phyloP scores from a whole-genome alignment of 306 rosid genomes.

The Crataegus laevigata region DNA sequence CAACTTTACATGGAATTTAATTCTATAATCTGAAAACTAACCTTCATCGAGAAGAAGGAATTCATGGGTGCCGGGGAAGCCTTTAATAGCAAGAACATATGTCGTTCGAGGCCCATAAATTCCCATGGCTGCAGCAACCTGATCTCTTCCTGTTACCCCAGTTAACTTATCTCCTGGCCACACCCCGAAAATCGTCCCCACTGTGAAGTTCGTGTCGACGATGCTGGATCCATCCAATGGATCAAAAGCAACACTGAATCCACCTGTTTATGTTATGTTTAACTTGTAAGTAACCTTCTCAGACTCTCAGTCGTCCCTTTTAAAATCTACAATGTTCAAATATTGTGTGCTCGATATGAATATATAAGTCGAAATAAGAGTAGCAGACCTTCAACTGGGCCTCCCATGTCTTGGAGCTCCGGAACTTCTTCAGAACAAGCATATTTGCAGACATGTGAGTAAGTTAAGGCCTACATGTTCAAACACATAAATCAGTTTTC shows the following conservation, averaged over 20 bases:
- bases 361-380: not conserved
- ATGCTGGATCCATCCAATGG: constrained; percentile 99
- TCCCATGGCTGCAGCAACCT: constrained; percentile 99
- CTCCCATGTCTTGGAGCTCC: constrained; percentile 98
- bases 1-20: not conserved
- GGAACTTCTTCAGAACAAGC: constrained; percentile 98
- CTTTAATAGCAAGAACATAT: constrained; percentile 84
- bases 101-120: constrained; percentile 96
- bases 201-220: constrained; percentile 96
- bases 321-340: not conserved
- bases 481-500: not conserved
- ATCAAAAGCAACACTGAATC: constrained; percentile 97
- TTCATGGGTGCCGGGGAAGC: constrained; percentile 85
- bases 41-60: constrained; percentile 98
- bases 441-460: constrained; percentile 90
- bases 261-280: constrained; percentile 46
- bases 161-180: constrained; percentile 98
- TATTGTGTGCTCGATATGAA: not conserved
- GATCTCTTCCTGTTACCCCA: constrained; percentile 85
- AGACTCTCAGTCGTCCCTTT: not conserved
- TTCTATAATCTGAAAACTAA: constrained; percentile 4
- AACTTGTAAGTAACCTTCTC: constrained; percentile 6
- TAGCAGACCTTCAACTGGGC: constrained; percentile 78
- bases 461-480: constrained; percentile 57
- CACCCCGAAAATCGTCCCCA: constrained; percentile 95